Evolutionary conservation across 2,329 filamentous ascomycete genomes (phyloP), one percentile per base, ranked within the genome.

Genomic region (Neoascochyta sp.): DNA sequence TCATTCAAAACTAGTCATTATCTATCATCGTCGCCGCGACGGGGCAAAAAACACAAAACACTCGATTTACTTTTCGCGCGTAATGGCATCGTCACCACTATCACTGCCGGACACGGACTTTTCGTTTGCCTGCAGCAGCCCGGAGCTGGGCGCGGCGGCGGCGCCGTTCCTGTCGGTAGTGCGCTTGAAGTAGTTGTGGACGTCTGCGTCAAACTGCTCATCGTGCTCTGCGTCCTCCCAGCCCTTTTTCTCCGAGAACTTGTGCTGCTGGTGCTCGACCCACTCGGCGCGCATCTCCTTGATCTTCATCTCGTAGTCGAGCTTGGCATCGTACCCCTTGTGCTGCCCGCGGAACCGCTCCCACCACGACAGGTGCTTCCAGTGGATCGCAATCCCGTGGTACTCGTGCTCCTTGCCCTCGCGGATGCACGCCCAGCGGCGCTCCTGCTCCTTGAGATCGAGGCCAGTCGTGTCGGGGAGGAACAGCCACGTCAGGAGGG

Each of bases 391-490:
- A 31, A 95, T 81, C 46, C 90, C 90, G 67, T 95, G 89, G 70
- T 96, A 96, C 27, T 95, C 86, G 16, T 78, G 41, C 47, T 81
- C 81, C 38, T 80, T 79, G 40, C 87, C 88, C 3, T 78, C 71
- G 37, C 86, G 82, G 61, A 96, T 86, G 67, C 83, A 95, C 34
- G 74, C 68, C 89, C 90, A 96, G 54, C 90, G 81, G 44, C 90
- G 85, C 68, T 96, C 90, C 68, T 95, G 89, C 66, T 96, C 90
- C 74, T 95, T 94, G 42, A 96, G 80, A 60, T 96, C 90, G 21
- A 96, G 83, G 34, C 90, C 90, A 7, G 89, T 95, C 52, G 90
- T 96, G 62, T 96, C 90, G n/a, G 90, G 90, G 17, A 96, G 80
- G 75, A 87, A 96, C 52, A 93, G 46, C 47, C 70, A 80, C 23